phyloP scores from a whole-genome alignment of 192 early-diverging fungal species.

The Coemansia aciculifera region DNA sequence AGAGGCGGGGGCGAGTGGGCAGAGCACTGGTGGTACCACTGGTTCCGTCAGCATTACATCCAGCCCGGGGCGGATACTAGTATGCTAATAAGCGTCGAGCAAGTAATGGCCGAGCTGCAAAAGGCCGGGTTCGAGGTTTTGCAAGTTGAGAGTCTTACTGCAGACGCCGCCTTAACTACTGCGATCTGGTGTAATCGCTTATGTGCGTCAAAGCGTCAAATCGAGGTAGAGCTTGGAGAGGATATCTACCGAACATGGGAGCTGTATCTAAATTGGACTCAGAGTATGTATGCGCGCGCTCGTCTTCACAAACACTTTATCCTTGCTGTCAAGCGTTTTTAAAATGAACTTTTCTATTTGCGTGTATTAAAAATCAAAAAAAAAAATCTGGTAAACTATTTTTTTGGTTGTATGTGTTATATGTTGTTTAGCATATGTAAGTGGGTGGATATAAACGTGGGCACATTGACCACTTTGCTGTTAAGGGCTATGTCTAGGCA shows the following conservation, averaged over 20 bases:
- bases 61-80: constrained; percentile 51
- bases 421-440: neutral
- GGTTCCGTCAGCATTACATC: constrained; percentile 48
- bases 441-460: neutral
- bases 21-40: constrained; percentile 57
- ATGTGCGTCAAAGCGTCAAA: constrained; percentile 45
- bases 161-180: constrained; percentile 42
- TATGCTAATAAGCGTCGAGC: constrained; percentile 41
- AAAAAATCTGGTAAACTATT: neutral
- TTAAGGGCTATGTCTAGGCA: neutral
- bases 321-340: constrained; percentile 43
- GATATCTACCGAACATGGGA: constrained; percentile 49
- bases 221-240: constrained; percentile 50
- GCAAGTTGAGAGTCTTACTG: constrained; percentile 52
- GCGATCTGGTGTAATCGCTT: constrained; percentile 44
- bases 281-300: constrained; percentile 46
- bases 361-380: neutral
- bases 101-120: constrained; percentile 48
- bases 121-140: constrained; percentile 49
- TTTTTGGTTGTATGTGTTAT: neutral
- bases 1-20: constrained; percentile 39
- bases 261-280: constrained; percentile 56
- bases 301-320: constrained; percentile 52
- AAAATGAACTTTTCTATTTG: neutral
- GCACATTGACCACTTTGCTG: neutral